Base-by-base conservation (phyloP, 805 yeast genomes). In the Komagataella kurtzmanii region DNA sequence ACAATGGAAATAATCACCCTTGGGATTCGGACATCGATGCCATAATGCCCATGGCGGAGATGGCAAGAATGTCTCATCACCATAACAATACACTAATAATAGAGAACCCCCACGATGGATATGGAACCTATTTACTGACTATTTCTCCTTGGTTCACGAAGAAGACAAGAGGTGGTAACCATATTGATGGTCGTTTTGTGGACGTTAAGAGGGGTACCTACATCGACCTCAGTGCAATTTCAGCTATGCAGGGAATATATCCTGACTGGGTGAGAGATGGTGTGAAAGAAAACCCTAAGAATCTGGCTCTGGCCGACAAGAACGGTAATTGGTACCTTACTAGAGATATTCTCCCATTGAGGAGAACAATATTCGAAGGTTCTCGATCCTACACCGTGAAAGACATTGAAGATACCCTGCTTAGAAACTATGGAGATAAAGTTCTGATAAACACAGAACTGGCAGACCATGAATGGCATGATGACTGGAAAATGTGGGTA, bases 21-120 rank as follows among this genome's bases (percentile, higher is more conserved):
- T 76, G 79, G 79, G 80, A 75, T 57, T 62, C 66, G 45, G 80
- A 75, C 54, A 60, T 74, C 45, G 80, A 76, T 61, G 77, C 73
- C 14, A 79, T 75, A 55, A 60, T 75, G 23, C 17, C 46, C 46
- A 44, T 44, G 19, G 46, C 46, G 2, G 72, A 71, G 49, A 57
- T 73, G 45, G 63, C 66, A 48, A 57, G 54, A 45, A 57, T 76
- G 46, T 73, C 73, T 3, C 57, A 64, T 17, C 44, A 59, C 3
- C 73, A 58, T 57, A 76, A 76, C 56, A 75, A 71, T 53, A 59
- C 75, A 2, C 54, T 74, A 23, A 64, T 74, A 58, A 44, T 73
- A 7, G 79, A 74, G 56, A 58, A 64, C 50, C 65, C 66, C 24
- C 30, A 54, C 17, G 12, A 48, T 12, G 65, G 66, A 23, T 55